These are phyloP conservation scores for Neurospora sp. DNA, from an alignment of 495 filamentous ascomycete species.

Conservation along the genomic window DNA sequence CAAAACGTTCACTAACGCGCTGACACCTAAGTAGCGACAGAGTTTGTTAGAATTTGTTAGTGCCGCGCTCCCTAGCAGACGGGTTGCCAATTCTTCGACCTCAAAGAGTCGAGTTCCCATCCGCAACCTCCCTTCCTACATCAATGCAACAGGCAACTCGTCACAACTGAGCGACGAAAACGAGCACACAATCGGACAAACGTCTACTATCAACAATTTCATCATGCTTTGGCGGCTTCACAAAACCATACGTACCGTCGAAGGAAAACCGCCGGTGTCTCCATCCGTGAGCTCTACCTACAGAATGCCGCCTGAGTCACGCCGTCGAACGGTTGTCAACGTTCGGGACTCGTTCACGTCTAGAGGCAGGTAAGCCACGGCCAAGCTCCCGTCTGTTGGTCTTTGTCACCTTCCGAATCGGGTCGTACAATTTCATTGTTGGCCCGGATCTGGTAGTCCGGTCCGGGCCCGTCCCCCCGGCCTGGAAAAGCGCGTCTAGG, in stretches of 20 bases:
- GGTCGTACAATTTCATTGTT: not conserved
- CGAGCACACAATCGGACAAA: too few relatives aligned
- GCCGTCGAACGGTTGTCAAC: not conserved
- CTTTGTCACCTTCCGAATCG: not conserved
- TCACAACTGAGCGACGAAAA: too few relatives aligned
- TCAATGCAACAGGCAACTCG: too few relatives aligned
- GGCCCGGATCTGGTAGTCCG: not conserved
- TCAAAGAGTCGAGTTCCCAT: not conserved
- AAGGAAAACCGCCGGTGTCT: too few relatives aligned
- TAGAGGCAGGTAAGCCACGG: not conserved
- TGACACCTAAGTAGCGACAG: rapidly evolving
- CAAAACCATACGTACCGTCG: too few relatives aligned
- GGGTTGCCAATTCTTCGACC: not conserved
- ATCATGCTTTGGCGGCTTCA: too few relatives aligned
- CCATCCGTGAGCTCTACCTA: too few relatives aligned
- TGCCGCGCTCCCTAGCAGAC: too few relatives aligned
- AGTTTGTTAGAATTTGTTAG: not conserved
- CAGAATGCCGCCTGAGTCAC: not conserved
- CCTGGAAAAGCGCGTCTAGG: not conserved
- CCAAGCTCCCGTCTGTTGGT: not conserved
- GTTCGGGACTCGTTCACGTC: not conserved
- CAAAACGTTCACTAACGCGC: not conserved
- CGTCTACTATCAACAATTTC: too few relatives aligned
- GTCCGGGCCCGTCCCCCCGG: too few relatives aligned
- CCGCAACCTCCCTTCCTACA: too few relatives aligned